phyloP scores from a whole-genome alignment of 306 rosid genomes.

The Prinsepia uniflora region DNA sequence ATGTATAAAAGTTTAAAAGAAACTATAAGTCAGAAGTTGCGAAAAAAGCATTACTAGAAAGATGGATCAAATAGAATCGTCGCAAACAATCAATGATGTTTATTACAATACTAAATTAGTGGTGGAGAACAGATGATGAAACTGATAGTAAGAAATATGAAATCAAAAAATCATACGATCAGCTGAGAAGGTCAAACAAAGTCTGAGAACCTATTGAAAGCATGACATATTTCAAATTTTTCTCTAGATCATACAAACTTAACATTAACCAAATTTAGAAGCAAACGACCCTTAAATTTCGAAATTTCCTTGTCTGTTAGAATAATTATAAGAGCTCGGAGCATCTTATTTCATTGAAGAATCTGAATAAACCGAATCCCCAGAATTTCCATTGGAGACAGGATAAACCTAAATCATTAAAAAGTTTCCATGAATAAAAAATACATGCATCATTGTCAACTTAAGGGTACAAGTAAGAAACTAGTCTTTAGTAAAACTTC shows the following conservation, averaged over 20 bases:
- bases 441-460: neutral
- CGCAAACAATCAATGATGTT: neutral
- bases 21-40: neutral
- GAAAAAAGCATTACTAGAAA: neutral
- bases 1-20: neutral
- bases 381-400: conserved; percentile 39
- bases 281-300: conserved; percentile 54
- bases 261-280: conserved; percentile 21
- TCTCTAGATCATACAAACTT: neutral
- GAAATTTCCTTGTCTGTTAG: conserved; percentile 62
- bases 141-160: neutral
- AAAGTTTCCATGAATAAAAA: conserved; percentile 14
- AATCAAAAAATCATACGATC: neutral
- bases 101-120: neutral
- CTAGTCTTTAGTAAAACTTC: neutral
- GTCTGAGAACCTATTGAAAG: neutral
- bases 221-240: neutral
- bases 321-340: conserved; percentile 64
- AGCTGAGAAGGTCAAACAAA: neutral
- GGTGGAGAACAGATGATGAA: neutral
- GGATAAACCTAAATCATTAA: conserved; percentile 71
- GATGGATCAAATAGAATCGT: neutral
- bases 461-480: neutral
- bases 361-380: conserved; percentile 59
- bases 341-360: conserved; percentile 89